Evolutionary conservation across 805 yeast genomes (phyloP).

Genomic region (Ogataea dorogensis): DNA sequence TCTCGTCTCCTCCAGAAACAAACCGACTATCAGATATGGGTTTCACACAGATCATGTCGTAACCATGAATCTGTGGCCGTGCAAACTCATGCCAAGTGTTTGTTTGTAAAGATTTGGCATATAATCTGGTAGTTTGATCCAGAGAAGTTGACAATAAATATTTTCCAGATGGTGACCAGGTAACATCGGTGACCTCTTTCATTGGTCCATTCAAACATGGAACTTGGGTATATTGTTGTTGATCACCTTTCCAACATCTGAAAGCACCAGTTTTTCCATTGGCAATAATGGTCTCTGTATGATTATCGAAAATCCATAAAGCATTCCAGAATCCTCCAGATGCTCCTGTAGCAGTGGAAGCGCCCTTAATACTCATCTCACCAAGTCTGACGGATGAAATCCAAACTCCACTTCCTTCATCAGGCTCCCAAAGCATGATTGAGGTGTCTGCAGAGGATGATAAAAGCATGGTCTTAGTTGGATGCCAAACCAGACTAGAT

Average conservation of each 20-base stretch:
- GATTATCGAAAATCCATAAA: constrained; percentile 57
- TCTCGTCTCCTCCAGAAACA: constrained; percentile 96
- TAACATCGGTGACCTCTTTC: constrained; percentile 69
- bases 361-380: constrained; percentile 92
- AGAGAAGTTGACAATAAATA: constrained; percentile 75
- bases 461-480: constrained; percentile 55
- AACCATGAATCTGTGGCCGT: constrained; percentile 97
- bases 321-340: constrained; percentile 64
- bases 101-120: constrained; percentile 56
- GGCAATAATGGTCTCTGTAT: constrained; percentile 60
- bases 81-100: constrained; percentile 86
- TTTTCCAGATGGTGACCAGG: constrained; percentile 69
- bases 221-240: constrained; percentile 31
- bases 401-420: constrained; percentile 86
- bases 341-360: constrained; percentile 97
- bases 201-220: constrained; percentile 76
- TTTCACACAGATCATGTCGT: constrained; percentile 84
- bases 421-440: constrained; percentile 92
- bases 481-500: constrained; percentile 80
- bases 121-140: constrained; percentile 91
- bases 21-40: constrained; percentile 60
- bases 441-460: constrained; percentile 94
- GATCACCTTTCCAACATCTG: constrained; percentile 60
- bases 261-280: constrained; percentile 93
- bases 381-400: constrained; percentile 78